phyloP scores from a whole-genome alignment of 2,329 filamentous ascomycete genomes.

The Aureobasidium sp. region DNA sequence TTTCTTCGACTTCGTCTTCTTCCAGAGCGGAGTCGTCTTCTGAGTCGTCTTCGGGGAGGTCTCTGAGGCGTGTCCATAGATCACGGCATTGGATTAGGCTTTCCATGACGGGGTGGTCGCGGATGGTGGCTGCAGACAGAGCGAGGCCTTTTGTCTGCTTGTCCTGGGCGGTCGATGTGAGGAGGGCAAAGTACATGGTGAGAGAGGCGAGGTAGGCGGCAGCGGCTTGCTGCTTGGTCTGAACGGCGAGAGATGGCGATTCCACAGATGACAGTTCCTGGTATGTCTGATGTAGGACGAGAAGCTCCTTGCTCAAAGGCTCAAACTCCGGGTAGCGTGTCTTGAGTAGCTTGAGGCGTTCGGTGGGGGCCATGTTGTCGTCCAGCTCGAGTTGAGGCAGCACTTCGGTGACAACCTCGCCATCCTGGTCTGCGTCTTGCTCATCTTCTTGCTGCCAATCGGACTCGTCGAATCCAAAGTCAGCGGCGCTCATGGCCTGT shows the following conservation, averaged over 20 bases:
- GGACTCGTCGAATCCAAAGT: slow-evolving; percentile 86
- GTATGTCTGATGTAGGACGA: slow-evolving; percentile 49
- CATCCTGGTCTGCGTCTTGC: slow-evolving; percentile 34
- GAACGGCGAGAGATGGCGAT: slow-evolving; percentile 16
- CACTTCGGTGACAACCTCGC: slow-evolving; percentile 67
- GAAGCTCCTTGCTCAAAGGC: slow-evolving; percentile 70
- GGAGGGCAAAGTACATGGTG: slow-evolving; percentile 86
- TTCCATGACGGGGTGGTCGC: slow-evolving; percentile 87
- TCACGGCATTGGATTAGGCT: slow-evolving; percentile 70
- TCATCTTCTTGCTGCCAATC: slow-evolving; percentile 62
- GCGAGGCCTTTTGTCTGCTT: slow-evolving; percentile 46
- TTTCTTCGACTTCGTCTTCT: slow-evolving; percentile 2
- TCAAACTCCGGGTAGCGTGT: slow-evolving; percentile 89
- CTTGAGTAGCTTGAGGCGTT: slow-evolving; percentile 66
- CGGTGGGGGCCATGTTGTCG: slow-evolving; percentile 66
- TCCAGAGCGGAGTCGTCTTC: slow-evolving; percentile 14
- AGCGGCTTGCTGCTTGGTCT: slow-evolving; percentile 67
- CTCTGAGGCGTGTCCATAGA: slow-evolving; percentile 68
- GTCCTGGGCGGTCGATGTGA: slow-evolving; percentile 67
- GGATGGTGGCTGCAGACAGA: slow-evolving; percentile 67
- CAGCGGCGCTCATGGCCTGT: slow-evolving; percentile 77
- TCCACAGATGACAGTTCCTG: background rate
- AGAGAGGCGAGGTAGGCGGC: slow-evolving; percentile 80
- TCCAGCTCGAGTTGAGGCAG: slow-evolving; percentile 76
- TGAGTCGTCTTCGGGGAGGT: slow-evolving; percentile 36